Conservation (phyloP, 345 rosid genomes). For the Citrus maxima region DNA sequence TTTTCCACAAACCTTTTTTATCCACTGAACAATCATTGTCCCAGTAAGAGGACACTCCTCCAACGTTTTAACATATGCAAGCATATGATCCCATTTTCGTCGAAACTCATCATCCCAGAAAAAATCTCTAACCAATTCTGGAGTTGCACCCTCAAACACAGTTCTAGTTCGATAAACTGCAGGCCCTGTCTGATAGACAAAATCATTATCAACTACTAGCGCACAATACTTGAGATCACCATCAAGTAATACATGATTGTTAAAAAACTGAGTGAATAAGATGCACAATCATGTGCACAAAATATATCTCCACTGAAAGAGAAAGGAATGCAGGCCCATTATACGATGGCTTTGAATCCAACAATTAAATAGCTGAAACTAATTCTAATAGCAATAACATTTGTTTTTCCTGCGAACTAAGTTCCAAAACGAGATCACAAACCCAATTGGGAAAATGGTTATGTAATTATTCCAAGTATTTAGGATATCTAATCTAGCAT, state of each 20-base stretch:
- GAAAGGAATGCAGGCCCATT: neutral
- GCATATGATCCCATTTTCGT: constrained; percentile 96
- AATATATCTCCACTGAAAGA: neutral
- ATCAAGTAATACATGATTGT: neutral
- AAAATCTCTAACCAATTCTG: constrained; percentile 91
- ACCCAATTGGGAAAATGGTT: neutral
- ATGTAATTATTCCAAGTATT: neutral
- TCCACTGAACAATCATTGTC: constrained; percentile 74
- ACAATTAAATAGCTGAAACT: neutral
- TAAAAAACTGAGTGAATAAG: neutral
- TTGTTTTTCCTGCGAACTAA: neutral
- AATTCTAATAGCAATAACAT: neutral
- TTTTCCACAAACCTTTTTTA: constrained; percentile 56
- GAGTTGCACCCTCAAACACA: constrained; percentile 91
- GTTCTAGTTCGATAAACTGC: constrained; percentile 70
- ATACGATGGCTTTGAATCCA: neutral
- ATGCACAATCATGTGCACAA: constrained; percentile 2
- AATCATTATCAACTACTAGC: constrained; percentile 23
- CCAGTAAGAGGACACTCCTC: constrained; percentile 77
- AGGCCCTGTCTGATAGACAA: constrained; percentile 62
- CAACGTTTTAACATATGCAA: constrained; percentile 62
- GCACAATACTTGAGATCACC: neutral
- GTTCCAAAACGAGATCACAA: neutral
- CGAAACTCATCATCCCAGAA: constrained; percentile 99
- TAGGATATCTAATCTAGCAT: neutral